phyloP scores from a whole-genome alignment of 139 green algal genomes.

The Chlamydomonas sp. region DNA sequence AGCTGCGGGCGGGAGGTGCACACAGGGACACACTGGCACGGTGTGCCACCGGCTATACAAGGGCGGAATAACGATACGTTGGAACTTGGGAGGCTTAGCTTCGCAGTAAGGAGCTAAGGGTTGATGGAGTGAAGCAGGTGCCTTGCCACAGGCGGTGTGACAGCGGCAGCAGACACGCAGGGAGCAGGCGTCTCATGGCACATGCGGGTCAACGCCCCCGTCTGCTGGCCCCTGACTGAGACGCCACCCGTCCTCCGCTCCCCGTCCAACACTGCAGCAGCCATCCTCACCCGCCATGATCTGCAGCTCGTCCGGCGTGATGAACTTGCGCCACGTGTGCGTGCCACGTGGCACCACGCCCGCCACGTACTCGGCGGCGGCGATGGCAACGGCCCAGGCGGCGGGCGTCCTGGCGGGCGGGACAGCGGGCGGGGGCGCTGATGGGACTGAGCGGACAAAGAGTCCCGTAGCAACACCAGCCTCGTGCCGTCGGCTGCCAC shows the following conservation, averaged over 20 bases:
- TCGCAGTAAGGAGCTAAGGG: too few relatives aligned
- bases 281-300: slow-evolving; percentile 52
- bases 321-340: slow-evolving; percentile 69
- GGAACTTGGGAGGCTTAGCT: neutral
- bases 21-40: neutral
- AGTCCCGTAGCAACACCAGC: neutral
- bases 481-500: too few relatives aligned
- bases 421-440: neutral
- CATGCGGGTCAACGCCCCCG: neutral
- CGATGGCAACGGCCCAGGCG: slow-evolving; percentile 84
- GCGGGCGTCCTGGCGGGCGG: slow-evolving; percentile 56
- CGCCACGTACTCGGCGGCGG: slow-evolving; percentile 86
- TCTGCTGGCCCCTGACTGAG: neutral
- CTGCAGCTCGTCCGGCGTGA: slow-evolving; percentile 89
- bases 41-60: neutral
- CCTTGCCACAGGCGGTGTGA: neutral
- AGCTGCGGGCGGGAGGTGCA: neutral
- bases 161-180: too few relatives aligned
- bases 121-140: too few relatives aligned
- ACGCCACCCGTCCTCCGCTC: neutral
- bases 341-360: slow-evolving; percentile 63
- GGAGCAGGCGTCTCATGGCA: too few relatives aligned
- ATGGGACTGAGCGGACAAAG: neutral
- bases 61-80: neutral
- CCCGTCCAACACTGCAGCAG: neutral